These are phyloP conservation scores for Tolypocladium pustulatum DNA, from an alignment of 2,329 filamentous ascomycete species.

Conservation along the genomic window DNA sequence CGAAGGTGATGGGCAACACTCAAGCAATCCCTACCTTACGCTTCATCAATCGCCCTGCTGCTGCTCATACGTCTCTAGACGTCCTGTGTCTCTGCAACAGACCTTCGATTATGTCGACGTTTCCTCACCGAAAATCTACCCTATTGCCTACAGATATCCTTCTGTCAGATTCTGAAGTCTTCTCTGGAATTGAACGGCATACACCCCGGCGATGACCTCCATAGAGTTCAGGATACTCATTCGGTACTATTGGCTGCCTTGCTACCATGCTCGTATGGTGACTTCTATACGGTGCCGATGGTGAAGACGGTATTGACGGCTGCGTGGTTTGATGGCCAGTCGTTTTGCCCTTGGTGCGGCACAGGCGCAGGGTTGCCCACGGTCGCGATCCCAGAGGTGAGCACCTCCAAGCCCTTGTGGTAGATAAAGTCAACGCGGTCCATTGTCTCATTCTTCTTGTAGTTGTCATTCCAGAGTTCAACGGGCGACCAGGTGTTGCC, in stretches of 20 bases:
- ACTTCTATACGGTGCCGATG: neutral
- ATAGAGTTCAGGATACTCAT: too few relatives aligned
- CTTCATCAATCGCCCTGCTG: too few relatives aligned
- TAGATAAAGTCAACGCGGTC: constrained; percentile 34
- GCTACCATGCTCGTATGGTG: too few relatives aligned
- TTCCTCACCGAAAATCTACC: neutral
- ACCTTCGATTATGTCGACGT: neutral
- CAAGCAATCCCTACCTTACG: too few relatives aligned
- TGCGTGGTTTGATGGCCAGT: constrained; percentile 32
- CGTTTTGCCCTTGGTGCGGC: constrained; percentile 25
- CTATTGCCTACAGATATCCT: neutral
- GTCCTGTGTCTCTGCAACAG: neutral
- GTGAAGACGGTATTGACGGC: constrained; percentile 20
- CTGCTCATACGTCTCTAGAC: too few relatives aligned
- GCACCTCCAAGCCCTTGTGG: constrained; percentile 23
- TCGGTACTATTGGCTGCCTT: too few relatives aligned
- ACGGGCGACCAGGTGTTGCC: constrained; percentile 32
- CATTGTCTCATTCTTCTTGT: constrained; percentile 20
- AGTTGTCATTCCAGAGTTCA: constrained; percentile 18
- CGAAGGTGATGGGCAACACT: too few relatives aligned
- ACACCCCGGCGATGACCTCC: neutral
- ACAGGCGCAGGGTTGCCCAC: constrained; percentile 20
- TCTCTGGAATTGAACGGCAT: too few relatives aligned
- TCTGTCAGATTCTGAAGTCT: too few relatives aligned
- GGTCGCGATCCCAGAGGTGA: constrained; percentile 18